A percentile compares a stretch with the other conserved stretches of the same genome.
phyloP scores from a whole-genome alignment of 345 rosid genomes.

The Acer yangbiense region DNA sequence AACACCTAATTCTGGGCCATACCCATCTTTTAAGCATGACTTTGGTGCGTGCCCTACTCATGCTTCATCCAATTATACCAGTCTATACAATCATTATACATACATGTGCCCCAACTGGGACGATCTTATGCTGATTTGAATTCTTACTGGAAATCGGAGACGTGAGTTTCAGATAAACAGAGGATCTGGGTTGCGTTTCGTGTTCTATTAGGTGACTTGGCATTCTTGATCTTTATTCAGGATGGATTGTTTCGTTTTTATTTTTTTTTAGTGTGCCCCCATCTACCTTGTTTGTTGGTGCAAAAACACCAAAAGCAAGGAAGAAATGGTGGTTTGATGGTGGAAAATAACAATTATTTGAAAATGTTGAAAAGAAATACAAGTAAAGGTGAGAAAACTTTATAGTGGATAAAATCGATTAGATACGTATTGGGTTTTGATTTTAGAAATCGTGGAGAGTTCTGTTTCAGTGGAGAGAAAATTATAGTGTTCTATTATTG shows the following conservation, averaged over 20 bases:
- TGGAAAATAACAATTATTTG: not conserved
- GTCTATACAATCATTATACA: constrained; percentile 3
- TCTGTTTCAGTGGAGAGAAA: not conserved
- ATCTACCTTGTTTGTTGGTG: not conserved
- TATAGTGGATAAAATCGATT: constrained; percentile 21
- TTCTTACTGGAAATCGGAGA: not conserved
- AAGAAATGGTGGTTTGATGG: not conserved
- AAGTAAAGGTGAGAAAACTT: constrained; percentile 8
- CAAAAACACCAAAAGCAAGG: not conserved
- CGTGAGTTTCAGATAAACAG: not conserved
- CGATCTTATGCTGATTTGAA: too few species aligned
- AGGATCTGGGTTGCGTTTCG: not conserved
- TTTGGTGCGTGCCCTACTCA: not conserved
- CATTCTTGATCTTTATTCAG: not conserved
- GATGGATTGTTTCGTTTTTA: not conserved
- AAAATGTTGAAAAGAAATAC: not conserved
- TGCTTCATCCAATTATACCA: not conserved
- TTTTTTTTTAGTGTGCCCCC: too few species aligned
- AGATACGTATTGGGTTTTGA: constrained; percentile 12
- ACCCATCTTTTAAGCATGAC: not conserved
- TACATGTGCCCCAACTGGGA: too few species aligned
- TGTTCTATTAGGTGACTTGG: constrained; percentile 2
- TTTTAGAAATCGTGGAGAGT: constrained; percentile 2
- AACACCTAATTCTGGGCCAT: constrained; percentile 13
- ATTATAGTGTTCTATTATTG: too few species aligned